Percentiles rank a stretch among this genome's conserved stretches.
Evolutionary conservation across 441 rosid species (phyloP).

Genomic region (Syzygium malaccense): DNA sequence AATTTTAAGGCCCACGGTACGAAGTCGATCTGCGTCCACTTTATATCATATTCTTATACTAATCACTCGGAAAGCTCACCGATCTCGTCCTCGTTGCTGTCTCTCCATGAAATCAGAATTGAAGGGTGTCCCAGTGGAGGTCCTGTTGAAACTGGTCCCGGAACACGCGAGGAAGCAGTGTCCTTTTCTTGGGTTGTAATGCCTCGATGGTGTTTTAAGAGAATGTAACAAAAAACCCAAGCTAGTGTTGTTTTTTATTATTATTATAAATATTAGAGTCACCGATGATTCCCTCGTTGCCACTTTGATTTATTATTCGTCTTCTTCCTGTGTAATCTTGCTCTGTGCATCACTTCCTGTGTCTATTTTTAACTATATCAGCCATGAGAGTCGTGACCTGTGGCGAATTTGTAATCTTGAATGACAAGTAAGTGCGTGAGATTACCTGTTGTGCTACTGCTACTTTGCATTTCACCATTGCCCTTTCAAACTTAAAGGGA

Average conservation of each 20-base stretch:
- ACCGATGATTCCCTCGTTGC: background rate
- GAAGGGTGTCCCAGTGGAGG: conserved; percentile 66
- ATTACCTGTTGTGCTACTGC: background rate
- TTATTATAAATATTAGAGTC: background rate
- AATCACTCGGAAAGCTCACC: background rate
- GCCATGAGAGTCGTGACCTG: background rate
- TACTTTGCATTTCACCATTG: background rate
- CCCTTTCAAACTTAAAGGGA: background rate
- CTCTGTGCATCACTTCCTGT: background rate
- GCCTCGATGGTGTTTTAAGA: background rate
- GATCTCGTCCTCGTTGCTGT: background rate
- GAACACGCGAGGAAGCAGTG: conserved; percentile 92
- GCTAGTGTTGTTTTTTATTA: background rate
- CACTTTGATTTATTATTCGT: background rate
- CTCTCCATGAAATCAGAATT: conserved; percentile 39
- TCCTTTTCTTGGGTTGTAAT: conserved; percentile 51
- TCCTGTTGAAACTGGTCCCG: conserved; percentile 67
- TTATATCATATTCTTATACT: background rate
- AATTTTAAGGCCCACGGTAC: background rate
- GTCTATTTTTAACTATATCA: background rate
- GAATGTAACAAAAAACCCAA: background rate
- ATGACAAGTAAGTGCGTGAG: background rate
- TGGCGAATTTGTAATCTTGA: background rate
- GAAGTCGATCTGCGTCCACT: background rate
- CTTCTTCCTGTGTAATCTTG: background rate